Percentiles rank a stretch among this genome's conserved stretches.
Conservation (phyloP, 2,329 filamentous ascomycete genomes). For the Didymella segeticola region DNA sequence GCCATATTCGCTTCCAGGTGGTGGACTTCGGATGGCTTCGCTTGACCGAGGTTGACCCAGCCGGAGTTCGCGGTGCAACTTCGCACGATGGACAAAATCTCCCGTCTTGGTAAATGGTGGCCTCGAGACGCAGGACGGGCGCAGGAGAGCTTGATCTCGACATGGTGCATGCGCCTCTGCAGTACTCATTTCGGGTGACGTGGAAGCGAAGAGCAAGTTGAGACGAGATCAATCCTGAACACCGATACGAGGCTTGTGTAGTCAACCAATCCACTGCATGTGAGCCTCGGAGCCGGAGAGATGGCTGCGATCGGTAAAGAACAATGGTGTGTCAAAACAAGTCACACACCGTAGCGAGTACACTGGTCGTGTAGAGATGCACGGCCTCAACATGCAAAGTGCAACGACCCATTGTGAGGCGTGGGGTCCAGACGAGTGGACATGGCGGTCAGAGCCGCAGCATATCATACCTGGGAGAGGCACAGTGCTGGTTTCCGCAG, state of each 20-base stretch:
- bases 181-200: neutral
- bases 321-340: conserved; percentile 2
- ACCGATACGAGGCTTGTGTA: conserved; percentile 2
- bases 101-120: neutral
- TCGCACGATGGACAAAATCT: neutral
- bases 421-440: conserved; percentile 6
- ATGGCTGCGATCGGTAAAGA: neutral
- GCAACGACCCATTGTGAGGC: neutral
- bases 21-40: conserved; percentile 1
- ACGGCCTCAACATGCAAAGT: neutral
- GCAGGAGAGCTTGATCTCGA: neutral
- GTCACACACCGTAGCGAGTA: neutral
- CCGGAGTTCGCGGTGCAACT: conserved; percentile 1
- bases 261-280: neutral
- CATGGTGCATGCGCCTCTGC: neutral
- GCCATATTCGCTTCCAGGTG: conserved; percentile 1
- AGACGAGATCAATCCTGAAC: neutral
- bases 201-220: neutral
- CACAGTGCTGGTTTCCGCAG: neutral
- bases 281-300: neutral
- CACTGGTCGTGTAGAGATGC: neutral
- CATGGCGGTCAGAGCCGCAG: conserved; percentile 7
- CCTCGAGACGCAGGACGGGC: neutral
- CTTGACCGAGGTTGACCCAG: conserved; percentile 3
- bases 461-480: neutral